Evolutionary conservation across 805 yeast genomes (phyloP), one percentile per base, ranked within the genome.

Genomic region (Saccharomyces jurei): DNA sequence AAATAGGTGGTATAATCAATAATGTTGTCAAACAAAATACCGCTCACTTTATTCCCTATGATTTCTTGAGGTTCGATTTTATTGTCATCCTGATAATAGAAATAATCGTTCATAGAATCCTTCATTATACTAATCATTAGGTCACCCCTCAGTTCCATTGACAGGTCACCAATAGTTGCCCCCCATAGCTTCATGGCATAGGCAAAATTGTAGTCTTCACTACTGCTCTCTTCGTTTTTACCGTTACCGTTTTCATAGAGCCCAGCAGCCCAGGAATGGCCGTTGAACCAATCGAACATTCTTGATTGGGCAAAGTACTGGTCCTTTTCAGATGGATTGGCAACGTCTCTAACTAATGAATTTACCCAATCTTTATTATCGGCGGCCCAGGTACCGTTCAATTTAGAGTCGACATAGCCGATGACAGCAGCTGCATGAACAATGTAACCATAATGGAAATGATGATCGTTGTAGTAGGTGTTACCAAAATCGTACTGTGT

Each of bases 381-480:
- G 9, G 58, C 55, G 4, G 76, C 69, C 83, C 87, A 85, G 1
- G 71, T 64, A 9, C 83, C 82, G 30, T 48, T 47, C 51, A 25
- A 2, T 4, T 49, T 49, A 9, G 44, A 46, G 29, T 88, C 95
- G 17, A 84, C 81, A 53, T 81, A 68, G n/a, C 85, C 91, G 49
- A 87, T 79, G 22, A 86, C 74, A 1, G 95, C 90, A 5, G 95
- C 95, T 1, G 95, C 87, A 66, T 87, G 91, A 50, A 88, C 77
- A 60, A 82, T 84, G 69, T 87, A 89, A 10, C 94, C 94, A 63
- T 86, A 89, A 67, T 89, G 95, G 78, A 87, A 89, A 66, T 88
- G 94, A 63, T 89, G 96, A 64, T 89, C 96, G 61, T 88, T 87
- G 71, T 87, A 88, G 67, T 80, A 86, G 26, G 87, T 80, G 66